Evolutionary conservation across 2,329 filamentous ascomycete species (phyloP), one percentile per base, ranked within the genome.

Genomic region (Colletotrichum sansevieriae): DNA sequence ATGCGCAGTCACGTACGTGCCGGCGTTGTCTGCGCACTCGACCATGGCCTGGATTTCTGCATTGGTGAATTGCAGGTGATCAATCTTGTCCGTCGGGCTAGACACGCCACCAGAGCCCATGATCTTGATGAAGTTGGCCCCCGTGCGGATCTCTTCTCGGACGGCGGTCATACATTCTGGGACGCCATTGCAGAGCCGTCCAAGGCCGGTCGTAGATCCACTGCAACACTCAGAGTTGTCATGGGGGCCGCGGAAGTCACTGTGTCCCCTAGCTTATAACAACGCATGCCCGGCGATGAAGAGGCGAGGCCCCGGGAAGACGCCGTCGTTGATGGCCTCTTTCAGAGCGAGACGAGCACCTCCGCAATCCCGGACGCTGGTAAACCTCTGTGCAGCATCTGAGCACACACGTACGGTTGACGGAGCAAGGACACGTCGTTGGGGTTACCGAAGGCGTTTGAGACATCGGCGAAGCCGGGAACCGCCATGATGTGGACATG

Each of bases 51-150:
- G 77, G 60, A 90, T 84, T 77, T 90, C 88, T 20, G 82, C 83
- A 0, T 80, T 76, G 0, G 86, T 86, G 76, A 89, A 90, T 73
- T 90, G 88, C 5, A 85, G 76, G 72, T 84, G 81, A 8, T 84
- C 82, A 13, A 90, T 77, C 54, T 78, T 78, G 72, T 90, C 88
- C 0, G 86, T 88, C 0, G 86, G 86, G 13, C 81, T 85, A 0
- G 84, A 82, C 1, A 90, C 87, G 13, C 88, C 88, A 1, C 88
- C 87, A 6, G 82, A 82, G 1, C 80, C 80, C 86, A 89, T 89
- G 70, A 90, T 87, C 75, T 90, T 90, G 76, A 90, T 83, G 71
- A 90, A 89, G 72, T 90, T 85, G 1, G 86, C 84, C 2, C 88
- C 88, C 12, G 77, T 80, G 10, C 87, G 80, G 1, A 90, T 75